Conservation (phyloP, 2,329 filamentous ascomycete species). For the Ascosphaera apis region DNA sequence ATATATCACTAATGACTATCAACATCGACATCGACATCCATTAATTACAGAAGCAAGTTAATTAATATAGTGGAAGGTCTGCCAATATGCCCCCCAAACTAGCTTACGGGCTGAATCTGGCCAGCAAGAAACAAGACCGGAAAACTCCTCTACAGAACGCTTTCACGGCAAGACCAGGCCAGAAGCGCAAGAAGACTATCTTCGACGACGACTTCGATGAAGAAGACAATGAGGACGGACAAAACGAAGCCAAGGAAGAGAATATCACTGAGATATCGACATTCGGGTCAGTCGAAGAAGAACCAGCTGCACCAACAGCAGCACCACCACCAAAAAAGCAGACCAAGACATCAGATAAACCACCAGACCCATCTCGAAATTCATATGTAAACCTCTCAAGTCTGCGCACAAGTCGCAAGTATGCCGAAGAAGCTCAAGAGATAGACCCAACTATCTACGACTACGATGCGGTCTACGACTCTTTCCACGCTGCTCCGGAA, state of each 20-base stretch:
- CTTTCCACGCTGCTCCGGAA: slow-evolving; percentile 18
- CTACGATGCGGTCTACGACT: slow-evolving; percentile 27
- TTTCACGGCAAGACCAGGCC: slow-evolving; percentile 12
- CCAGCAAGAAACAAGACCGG: slow-evolving; percentile 12
- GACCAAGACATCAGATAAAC: slow-evolving; percentile 2
- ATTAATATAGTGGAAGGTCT: too few species aligned
- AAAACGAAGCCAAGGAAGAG: slow-evolving; percentile 4
- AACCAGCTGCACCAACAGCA: slow-evolving; percentile 9
- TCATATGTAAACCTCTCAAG: slow-evolving; percentile 24
- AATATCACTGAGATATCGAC: slow-evolving; percentile 6
- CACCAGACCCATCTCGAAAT: slow-evolving; percentile 2
- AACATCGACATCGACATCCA: too few species aligned
- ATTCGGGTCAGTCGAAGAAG: slow-evolving; percentile 18
- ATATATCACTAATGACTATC: too few species aligned
- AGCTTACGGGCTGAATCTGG: slow-evolving; percentile 21
- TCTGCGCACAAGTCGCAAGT: slow-evolving; percentile 22
- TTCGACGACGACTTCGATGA: slow-evolving; percentile 22
- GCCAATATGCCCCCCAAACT: slow-evolving; percentile 14
- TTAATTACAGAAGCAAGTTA: too few species aligned
- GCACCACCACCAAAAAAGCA: slow-evolving; percentile 6
- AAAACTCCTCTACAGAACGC: slow-evolving; percentile 5
- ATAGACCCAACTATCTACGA: slow-evolving; percentile 26
- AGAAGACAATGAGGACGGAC: slow-evolving; percentile 9
- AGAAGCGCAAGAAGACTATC: slow-evolving; percentile 26
- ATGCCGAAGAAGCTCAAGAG: slow-evolving; percentile 20